phyloP scores from a whole-genome alignment of 106 monocot genomes.

The Platanthera guangdongensis region DNA sequence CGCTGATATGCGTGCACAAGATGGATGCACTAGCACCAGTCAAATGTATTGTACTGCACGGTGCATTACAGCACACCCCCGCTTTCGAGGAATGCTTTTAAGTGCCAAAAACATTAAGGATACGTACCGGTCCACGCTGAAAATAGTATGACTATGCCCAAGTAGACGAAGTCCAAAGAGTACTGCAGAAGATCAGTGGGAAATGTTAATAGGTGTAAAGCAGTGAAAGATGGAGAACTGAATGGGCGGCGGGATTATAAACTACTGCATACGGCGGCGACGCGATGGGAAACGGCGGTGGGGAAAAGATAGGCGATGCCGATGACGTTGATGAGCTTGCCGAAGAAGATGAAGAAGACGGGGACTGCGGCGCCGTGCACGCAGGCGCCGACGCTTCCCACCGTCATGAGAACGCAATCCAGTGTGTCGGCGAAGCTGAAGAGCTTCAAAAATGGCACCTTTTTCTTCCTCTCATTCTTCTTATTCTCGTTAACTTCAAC shows the following conservation, averaged over 20 bases:
- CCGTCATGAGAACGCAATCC: slow-evolving; percentile 74
- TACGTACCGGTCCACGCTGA: slow-evolving; percentile 81
- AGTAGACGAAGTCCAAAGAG: slow-evolving; percentile 89
- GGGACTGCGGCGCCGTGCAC: slow-evolving; percentile 94
- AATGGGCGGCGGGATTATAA: too few relatives aligned
- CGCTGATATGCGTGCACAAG: too few relatives aligned
- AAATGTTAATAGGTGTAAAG: not conserved
- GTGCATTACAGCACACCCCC: too few relatives aligned
- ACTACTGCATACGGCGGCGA: slow-evolving; percentile 39
- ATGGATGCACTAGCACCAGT: too few relatives aligned
- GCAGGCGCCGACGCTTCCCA: slow-evolving; percentile 79
- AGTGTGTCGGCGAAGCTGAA: slow-evolving; percentile 79
- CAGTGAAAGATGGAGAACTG: too few relatives aligned
- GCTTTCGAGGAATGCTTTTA: too few relatives aligned
- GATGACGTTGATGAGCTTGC: slow-evolving; percentile 97
- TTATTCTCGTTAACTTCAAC: not conserved
- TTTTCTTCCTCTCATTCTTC: slow-evolving; percentile 17
- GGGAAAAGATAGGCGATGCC: slow-evolving; percentile 93
- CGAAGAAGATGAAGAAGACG: slow-evolving; percentile 98
- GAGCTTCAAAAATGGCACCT: slow-evolving; percentile 87
- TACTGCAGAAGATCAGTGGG: slow-evolving; percentile 32
- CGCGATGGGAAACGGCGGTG: slow-evolving; percentile 56
- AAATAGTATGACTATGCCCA: slow-evolving; percentile 71
- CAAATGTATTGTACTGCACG: too few relatives aligned
- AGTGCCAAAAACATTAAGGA: too few relatives aligned